A percentile compares a stretch with the other conserved stretches of the same genome.
phyloP scores from a whole-genome alignment of 1,284 basidiomycete species.

The Ustilago crameri region DNA sequence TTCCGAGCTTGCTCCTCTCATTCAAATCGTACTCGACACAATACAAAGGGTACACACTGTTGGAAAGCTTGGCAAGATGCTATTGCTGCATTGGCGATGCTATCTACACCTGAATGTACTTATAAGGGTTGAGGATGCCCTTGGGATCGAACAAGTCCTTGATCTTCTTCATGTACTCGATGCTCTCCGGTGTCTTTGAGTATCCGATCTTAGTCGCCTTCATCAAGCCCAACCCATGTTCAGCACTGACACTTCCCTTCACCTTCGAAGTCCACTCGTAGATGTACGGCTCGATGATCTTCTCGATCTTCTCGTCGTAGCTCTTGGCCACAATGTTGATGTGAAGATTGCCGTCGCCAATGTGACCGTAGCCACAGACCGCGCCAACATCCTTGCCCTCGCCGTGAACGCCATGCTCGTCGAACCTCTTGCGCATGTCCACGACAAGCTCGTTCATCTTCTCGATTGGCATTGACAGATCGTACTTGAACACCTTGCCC shows the following conservation, averaged over 20 bases:
- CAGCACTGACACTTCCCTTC: conserved; percentile 89
- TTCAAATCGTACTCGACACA: background rate
- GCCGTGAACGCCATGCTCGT: conserved; percentile 79
- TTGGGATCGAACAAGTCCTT: conserved; percentile 91
- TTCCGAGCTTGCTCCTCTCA: conserved; percentile 8
- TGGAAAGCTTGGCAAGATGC: no score
- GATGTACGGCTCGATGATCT: conserved; percentile 90
- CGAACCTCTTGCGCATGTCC: conserved; percentile 79
- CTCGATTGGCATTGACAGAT: conserved; percentile 88
- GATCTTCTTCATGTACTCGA: conserved; percentile 89
- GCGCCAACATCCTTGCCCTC: conserved; percentile 74
- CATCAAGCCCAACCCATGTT: conserved; percentile 94
- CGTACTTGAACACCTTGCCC: conserved; percentile 97
- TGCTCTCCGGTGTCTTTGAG: conserved; percentile 82
- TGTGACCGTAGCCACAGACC: conserved; percentile 88
- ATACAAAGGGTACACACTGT: background rate
- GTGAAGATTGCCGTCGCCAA: conserved; percentile 96
- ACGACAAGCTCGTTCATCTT: conserved; percentile 92
- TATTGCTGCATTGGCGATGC: background rate
- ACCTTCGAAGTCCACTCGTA: conserved; percentile 83
- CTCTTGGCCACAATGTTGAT: conserved; percentile 89
- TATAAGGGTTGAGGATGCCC: conserved; percentile 90
- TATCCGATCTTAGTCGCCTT: conserved; percentile 92
- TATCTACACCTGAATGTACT: conserved; percentile 68
- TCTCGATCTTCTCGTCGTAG: conserved; percentile 85